A percentile compares a stretch with the other conserved stretches of the same genome.
phyloP scores from a whole-genome alignment of 768 basidiomycete genomes.

The Piloderma croceum region DNA sequence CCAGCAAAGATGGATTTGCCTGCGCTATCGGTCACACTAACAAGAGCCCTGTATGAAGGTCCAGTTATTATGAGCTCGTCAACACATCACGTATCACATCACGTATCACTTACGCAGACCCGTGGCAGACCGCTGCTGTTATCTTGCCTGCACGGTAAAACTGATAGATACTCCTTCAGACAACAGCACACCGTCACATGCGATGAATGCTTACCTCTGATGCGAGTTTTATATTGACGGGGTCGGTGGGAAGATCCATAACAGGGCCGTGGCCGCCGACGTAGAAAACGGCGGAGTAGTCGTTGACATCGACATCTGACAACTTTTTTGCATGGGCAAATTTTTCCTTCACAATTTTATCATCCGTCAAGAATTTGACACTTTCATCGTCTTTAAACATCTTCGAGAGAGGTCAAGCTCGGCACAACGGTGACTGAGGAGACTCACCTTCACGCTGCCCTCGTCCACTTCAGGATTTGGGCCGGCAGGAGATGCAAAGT shows the following conservation, averaged over 20 bases:
- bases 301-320: conserved; percentile 47
- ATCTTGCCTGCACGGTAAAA: conserved; percentile 66
- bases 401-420: conserved; percentile 23
- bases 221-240: conserved; percentile 50
- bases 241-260: conserved; percentile 60
- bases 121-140: conserved; percentile 74
- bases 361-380: conserved; percentile 55
- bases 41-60: conserved; percentile 54
- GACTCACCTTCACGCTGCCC: conserved; percentile 42
- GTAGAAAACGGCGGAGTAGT: conserved; percentile 74
- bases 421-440: not conserved
- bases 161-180: conserved; percentile 26
- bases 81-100: too few relatives aligned
- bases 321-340: conserved; percentile 55
- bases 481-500: conserved; percentile 56
- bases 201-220: conserved; percentile 37
- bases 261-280: conserved; percentile 78
- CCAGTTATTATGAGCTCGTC: too few relatives aligned
- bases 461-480: conserved; percentile 69
- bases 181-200: not conserved
- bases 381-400: conserved; percentile 50
- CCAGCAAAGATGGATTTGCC: conserved; percentile 65
- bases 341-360: conserved; percentile 43
- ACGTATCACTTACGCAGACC: conserved; percentile 50
- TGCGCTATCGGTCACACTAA: conserved; percentile 44